These are phyloP conservation scores for Shiraia sp. DNA, from an alignment of 2,329 filamentous ascomycete species.

Conservation along the genomic window DNA sequence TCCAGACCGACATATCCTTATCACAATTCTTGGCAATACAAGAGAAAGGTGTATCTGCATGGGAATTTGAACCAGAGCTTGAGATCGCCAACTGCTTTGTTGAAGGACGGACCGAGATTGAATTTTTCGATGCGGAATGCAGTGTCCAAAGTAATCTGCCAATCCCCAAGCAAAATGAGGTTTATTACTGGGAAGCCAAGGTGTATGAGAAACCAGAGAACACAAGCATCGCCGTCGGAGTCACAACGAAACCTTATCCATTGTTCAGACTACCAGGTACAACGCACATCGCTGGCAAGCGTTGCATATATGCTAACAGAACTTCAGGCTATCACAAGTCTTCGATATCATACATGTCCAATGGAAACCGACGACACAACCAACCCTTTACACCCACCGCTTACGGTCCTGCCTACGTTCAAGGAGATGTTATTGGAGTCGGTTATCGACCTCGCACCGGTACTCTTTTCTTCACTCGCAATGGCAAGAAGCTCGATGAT, in stretches of 20 bases:
- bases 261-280: conserved; percentile 90
- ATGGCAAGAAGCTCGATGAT: conserved; percentile 96
- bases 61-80: conserved; percentile 99
- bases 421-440: conserved; percentile 94
- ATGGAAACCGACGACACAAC: conserved; percentile 84
- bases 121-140: conserved; percentile 98
- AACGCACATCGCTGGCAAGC: conserved; percentile 26
- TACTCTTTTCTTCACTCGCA: conserved; percentile 96
- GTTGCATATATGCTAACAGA: conserved; percentile 17
- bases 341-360: conserved; percentile 89
- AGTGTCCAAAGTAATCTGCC: conserved; percentile 96
- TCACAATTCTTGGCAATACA: conserved; percentile 98
- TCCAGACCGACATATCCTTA: conserved; percentile 94
- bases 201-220: conserved; percentile 95
- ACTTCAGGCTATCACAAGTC: conserved; percentile 81
- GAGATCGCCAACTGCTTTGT: conserved; percentile 99
- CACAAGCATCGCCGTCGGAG: conserved; percentile 85
- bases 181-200: conserved; percentile 99
- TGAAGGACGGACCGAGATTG: conserved; percentile 92
- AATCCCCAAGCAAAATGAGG: conserved; percentile 97
- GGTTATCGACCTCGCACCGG: conserved; percentile 94
- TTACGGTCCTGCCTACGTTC: conserved; percentile 83
- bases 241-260: conserved; percentile 96
- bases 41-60: conserved; percentile 98
- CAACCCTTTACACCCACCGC: conserved; percentile 81